phyloP scores from a whole-genome alignment of 208 protist species.

The Acanthamoeba royreba region DNA sequence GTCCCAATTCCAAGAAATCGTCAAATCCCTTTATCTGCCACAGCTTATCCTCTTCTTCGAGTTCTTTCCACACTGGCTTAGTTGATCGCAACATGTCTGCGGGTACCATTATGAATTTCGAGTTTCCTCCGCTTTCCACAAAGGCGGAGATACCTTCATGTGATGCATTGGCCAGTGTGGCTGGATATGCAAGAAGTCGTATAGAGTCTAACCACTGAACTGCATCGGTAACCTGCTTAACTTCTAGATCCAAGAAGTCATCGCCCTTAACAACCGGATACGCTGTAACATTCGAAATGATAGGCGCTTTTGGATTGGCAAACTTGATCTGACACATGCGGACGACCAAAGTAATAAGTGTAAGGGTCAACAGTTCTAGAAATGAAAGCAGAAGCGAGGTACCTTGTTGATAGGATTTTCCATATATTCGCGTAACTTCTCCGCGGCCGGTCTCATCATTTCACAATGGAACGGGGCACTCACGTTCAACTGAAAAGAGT shows the following conservation, averaged over 20 bases:
- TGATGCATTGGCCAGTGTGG: neutral
- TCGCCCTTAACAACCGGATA: neutral
- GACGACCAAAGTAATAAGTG: neutral
- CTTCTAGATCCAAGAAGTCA: neutral
- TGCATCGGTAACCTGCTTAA: constrained; percentile 1
- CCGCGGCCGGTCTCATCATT: neutral
- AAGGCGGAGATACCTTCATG: neutral
- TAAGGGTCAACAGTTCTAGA: neutral
- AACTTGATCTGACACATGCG: neutral
- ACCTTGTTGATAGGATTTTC: neutral
- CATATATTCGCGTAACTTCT: neutral
- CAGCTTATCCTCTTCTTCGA: constrained; percentile 9
- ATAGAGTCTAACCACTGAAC: constrained; percentile 25
- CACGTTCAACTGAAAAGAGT: constrained; percentile 15
- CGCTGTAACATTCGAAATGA: constrained; percentile 5
- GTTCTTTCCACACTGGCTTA: neutral
- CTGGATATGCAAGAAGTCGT: neutral
- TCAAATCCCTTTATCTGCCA: neutral
- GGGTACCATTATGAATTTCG: too few species aligned
- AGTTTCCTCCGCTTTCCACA: too few species aligned
- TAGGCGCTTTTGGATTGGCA: neutral
- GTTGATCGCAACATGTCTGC: neutral
- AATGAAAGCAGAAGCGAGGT: too few species aligned
- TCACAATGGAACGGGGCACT: constrained; percentile 27
- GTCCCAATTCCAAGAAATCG: constrained; percentile 29